Evolutionary conservation across 108 stramenopile species (phyloP).

Genomic region (Heterococcus sp.): DNA sequence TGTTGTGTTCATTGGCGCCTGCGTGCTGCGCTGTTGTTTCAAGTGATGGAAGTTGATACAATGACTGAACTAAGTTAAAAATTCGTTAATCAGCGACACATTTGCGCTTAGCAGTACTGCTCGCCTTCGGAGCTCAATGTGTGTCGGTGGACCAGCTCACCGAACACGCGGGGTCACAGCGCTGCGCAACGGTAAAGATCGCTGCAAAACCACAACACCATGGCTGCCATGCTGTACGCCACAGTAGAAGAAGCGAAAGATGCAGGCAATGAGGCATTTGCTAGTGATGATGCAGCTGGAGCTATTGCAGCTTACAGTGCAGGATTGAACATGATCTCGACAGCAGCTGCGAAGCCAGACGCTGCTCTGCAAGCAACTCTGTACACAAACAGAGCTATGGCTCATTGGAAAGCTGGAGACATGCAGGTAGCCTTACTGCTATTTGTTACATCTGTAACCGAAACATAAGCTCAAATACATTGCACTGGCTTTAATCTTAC

Average conservation of each 20-base stretch:
- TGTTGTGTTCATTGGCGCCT: no score
- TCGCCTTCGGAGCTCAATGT: not conserved
- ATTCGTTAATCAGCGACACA: no score
- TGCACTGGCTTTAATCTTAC: no score
- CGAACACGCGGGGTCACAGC: not conserved
- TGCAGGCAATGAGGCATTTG: not conserved
- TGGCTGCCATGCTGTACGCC: not conserved
- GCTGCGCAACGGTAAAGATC: not conserved
- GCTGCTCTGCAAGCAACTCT: not conserved
- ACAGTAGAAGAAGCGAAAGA: not conserved
- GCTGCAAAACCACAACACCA: not conserved
- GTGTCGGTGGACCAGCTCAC: not conserved
- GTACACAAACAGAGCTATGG: not conserved
- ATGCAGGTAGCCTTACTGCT: not conserved
- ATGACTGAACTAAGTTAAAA: no score
- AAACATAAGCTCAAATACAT: no score
- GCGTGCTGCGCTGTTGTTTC: no score
- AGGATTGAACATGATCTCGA: not conserved
- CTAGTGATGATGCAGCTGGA: not conserved
- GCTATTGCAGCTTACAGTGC: not conserved
- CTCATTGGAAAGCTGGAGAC: not conserved
- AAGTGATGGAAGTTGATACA: no score
- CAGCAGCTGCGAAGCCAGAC: not conserved
- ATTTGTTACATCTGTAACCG: not conserved
- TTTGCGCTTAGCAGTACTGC: no score